Base-by-base conservation (phyloP, 2,329 filamentous ascomycete species). In the Aspergillus sp. region DNA sequence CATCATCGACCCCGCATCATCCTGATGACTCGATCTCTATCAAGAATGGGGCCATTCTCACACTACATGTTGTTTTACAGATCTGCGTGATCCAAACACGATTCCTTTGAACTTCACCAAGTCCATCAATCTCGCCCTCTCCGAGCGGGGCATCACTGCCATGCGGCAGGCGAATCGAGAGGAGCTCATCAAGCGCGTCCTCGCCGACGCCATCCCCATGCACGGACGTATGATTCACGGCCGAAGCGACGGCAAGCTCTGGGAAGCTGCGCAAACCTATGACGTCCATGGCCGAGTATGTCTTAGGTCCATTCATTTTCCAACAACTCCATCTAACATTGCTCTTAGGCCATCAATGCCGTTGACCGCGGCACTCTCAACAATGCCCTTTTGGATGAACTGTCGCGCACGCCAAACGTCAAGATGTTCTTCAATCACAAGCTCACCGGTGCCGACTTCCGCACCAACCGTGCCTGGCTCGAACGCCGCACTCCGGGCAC, bases 91-190 rank as follows among this genome's bases (percentile, higher is more conserved):
- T 73, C 88, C 90, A 2, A 84, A 86, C 2, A 96, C 91, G 0
- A 87, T 88, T 30, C 93, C 94, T 3, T 83, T 98, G 62, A 97
- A 97, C 77, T 97, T 97, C 73, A 96, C 93, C 62, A 96, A 92
- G 75, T 98, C 95, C n/a, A 99, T 99, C 81, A 99, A 99, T 73
- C 80, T 99, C 58, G 94, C 95, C 21, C 82, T 99, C 0, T 98
- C 95, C 0, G 93, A 98, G 74, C 88, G 95, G 60, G 95, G 95
- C 32, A 93, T 98, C 74, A 90, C 95, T 75, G 91, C 94, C 21
- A 88, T 99, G 78, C 85, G 86, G 55, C 82, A 90, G 68, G 86
- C 90, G 1, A 85, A 86, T 25, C 84, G 88, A 32, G 78, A 86
- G 3, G 83, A 82, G 3, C 83, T 98, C 38, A 80, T 96, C 32